Evolutionary conservation across 208 protist species (phyloP).

Genomic region (Acanthamoeba castellanii): DNA sequence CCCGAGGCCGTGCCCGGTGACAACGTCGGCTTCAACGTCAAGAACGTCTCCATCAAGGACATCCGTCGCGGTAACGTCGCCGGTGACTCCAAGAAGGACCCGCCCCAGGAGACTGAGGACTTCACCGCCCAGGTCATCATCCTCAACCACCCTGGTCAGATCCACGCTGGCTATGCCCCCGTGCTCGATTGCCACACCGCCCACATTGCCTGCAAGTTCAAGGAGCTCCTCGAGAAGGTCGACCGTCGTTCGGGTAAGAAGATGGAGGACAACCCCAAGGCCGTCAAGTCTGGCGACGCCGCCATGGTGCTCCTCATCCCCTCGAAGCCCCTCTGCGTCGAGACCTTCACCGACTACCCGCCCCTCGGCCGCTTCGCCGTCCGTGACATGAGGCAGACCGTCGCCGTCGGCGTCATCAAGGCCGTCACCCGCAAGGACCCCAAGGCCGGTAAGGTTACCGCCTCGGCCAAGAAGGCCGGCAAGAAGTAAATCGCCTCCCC

Average conservation of each 20-base stretch:
- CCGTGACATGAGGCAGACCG: conserved; percentile 96
- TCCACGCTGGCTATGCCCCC: conserved; percentile 93
- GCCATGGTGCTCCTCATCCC: conserved; percentile 92
- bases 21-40: conserved; percentile 94
- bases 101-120: conserved; percentile 79
- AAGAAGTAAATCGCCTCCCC: not conserved
- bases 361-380: conserved; percentile 97
- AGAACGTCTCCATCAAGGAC: conserved; percentile 94
- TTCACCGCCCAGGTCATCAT: conserved; percentile 96
- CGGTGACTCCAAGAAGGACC: conserved; percentile 88
- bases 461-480: conserved; percentile 38
- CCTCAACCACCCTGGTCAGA: conserved; percentile 95
- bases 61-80: conserved; percentile 91
- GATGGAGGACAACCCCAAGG: conserved; percentile 92
- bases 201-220: conserved; percentile 95
- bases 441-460: conserved; percentile 42
- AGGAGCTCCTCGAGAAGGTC: conserved; percentile 93
- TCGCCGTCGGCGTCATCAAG: conserved; percentile 98
- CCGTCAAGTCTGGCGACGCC: conserved; percentile 95
- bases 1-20: conserved; percentile 85
- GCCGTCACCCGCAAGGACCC: conserved; percentile 77
- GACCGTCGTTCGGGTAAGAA: conserved; percentile 94
- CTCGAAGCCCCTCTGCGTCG: conserved; percentile 95
- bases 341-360: conserved; percentile 95
- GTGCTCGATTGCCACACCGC: conserved; percentile 96